A percentile compares a stretch with the other conserved stretches of the same genome.
Evolutionary conservation across 257 asterid species (phyloP).

Genomic region (Oldenlandia corymbosa): DNA sequence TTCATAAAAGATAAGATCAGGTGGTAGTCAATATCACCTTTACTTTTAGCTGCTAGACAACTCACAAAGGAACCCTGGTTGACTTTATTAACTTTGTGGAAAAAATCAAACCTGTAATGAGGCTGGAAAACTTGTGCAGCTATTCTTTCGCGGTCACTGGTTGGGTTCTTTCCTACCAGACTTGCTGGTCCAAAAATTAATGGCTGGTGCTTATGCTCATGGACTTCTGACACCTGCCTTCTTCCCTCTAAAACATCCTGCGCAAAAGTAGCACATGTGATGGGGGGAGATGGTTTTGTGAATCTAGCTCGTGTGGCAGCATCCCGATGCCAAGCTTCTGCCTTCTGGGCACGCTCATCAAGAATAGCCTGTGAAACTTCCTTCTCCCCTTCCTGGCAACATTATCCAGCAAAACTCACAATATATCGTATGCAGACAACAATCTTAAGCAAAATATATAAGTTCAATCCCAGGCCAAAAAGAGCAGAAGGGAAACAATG

Average conservation of each 20-base stretch:
- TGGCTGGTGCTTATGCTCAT: conserved; percentile 92
- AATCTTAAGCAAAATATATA: not conserved
- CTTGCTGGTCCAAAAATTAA: conserved; percentile 95
- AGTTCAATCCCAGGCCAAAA: no score
- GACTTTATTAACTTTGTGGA: not conserved
- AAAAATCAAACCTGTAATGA: conserved; percentile 50
- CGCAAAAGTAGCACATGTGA: conserved; percentile 96
- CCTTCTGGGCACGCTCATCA: conserved; percentile 78
- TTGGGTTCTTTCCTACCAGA: conserved; percentile 64
- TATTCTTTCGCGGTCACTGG: conserved; percentile 77
- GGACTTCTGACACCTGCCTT: conserved; percentile 56
- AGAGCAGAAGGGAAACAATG: not conserved
- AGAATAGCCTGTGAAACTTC: conserved; percentile 55
- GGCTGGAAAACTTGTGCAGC: conserved; percentile 99
- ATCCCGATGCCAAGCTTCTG: conserved; percentile 88
- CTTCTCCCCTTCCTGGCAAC: conserved; percentile 54
- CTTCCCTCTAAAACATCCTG: conserved; percentile 96
- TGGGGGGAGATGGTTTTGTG: conserved; percentile 71
- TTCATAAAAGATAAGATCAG: not conserved
- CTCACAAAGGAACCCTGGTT: not conserved
- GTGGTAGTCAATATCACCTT: not conserved
- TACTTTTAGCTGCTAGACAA: not conserved
- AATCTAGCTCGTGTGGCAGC: conserved; percentile 64
- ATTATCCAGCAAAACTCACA: not conserved
- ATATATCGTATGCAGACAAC: not conserved